phyloP scores from a whole-genome alignment of 179 eudicot genomes.

The Carnegiea gigantea region DNA sequence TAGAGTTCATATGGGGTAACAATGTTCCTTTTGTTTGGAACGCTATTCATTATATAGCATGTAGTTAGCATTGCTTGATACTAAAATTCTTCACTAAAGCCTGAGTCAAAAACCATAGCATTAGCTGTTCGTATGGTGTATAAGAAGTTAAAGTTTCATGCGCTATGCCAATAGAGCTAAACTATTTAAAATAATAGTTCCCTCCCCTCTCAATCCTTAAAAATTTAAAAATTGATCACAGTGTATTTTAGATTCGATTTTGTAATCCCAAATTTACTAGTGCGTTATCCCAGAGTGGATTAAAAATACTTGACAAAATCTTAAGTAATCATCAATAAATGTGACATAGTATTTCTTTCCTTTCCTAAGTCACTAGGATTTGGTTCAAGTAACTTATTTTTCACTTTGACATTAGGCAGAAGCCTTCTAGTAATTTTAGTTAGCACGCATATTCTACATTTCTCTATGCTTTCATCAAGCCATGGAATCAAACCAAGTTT shows the following conservation, averaged over 20 bases:
- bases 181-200: not conserved
- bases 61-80: not conserved
- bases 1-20: not conserved
- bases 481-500: not conserved
- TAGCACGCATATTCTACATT: not conserved
- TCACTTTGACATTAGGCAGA: not conserved
- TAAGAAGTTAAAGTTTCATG: not conserved
- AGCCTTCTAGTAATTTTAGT: not conserved
- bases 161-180: not conserved
- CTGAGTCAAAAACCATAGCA: not conserved
- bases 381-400: not conserved
- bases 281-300: not conserved
- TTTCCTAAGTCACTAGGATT: not conserved
- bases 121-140: not conserved
- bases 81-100: not conserved
- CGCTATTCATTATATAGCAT: not conserved
- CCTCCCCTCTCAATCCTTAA: too few relatives aligned
- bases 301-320: slow-evolving; percentile 3
- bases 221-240: not conserved
- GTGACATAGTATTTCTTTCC: too few relatives aligned
- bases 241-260: not conserved
- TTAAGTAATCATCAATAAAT: not conserved
- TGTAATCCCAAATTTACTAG: not conserved
- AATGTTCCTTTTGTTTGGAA: not conserved
- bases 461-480: not conserved